These are phyloP conservation scores for Morella rubra DNA, from an alignment of 306 rosid species.

Conservation along the genomic window DNA sequence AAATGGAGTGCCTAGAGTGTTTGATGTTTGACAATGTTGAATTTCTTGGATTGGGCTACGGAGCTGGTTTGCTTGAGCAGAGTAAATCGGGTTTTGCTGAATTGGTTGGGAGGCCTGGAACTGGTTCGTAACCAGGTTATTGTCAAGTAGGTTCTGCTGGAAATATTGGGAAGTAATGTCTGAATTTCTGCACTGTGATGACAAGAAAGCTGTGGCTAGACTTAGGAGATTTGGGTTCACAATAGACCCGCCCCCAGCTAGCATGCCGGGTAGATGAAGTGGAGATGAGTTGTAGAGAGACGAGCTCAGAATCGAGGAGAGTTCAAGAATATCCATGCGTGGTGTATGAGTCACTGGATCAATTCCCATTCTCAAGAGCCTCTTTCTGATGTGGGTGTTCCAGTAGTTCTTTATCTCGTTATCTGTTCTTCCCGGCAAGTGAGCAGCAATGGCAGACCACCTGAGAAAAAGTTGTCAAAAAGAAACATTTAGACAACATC, in stretches of 20 bases:
- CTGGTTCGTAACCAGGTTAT: constrained; percentile 29
- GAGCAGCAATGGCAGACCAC: constrained; percentile 87
- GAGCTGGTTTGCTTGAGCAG: constrained; percentile 24
- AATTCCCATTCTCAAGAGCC: constrained; percentile 72
- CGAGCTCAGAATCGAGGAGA: constrained; percentile 46
- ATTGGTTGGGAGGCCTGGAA: constrained; percentile 29
- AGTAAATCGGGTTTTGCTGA: constrained; percentile 10
- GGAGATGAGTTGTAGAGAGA: constrained; percentile 38
- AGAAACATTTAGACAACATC: background rate
- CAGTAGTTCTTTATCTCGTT: constrained; percentile 87
- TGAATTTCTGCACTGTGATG: constrained; percentile 35
- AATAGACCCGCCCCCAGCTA: constrained; percentile 21
- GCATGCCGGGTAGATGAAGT: constrained; percentile 25
- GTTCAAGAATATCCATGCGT: constrained; percentile 55
- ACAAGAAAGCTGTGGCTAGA: constrained; percentile 46
- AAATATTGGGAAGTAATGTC: constrained; percentile 16
- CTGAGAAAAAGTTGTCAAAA: constrained; percentile 26
- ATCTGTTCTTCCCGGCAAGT: constrained; percentile 83
- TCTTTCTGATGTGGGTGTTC: constrained; percentile 85
- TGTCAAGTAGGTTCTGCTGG: constrained; percentile 31
- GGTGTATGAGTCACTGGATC: constrained; percentile 83
- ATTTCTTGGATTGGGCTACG: constrained; percentile 29
- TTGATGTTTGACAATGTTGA: constrained; percentile 19
- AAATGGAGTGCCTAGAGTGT: constrained; percentile 1
- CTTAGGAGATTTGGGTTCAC: constrained; percentile 40